Base-by-base conservation (phyloP, 768 basidiomycete genomes). In the Suillus bovinus region DNA sequence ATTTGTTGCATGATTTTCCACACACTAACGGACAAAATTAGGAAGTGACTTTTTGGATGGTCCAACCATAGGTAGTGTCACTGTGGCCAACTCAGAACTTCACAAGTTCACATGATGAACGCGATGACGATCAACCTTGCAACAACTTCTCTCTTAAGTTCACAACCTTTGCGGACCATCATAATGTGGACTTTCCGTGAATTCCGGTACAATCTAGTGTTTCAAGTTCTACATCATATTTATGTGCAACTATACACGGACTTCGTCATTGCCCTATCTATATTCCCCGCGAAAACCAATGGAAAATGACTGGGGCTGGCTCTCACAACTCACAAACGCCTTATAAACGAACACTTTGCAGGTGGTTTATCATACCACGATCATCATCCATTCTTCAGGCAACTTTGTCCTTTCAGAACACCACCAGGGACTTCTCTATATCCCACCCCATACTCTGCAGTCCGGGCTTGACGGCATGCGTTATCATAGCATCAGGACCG, bases 401-500 rank as follows among this genome's bases (percentile, higher is more conserved):
- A 29, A 56, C 11, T 13, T 6, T 27, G 3, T 17, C 16, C 36
- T 20, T 61, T 76, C 67, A 78, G 62, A 78, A 81, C 31, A 76
- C 66, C 5, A 79, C 74, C n/a, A 79, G 50, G 27, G 64, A 65
- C 38, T 61, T 67, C 33, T 70, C 70, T 7, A 78, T 60, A 61
- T 80, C 73, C 77, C 78, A 80, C 0, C 79, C 79, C 0, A 70
- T 60, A 24, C 66, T 66, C 20, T 60, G n/a, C 24, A 80, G 57
- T 2, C 72, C 79, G 0, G 73, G 71, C 61, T 71, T 72, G 17
- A 79, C 66, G 1, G 70, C 65, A 5, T 66, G 36, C 0, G 73
- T 67, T 61, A 81, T 73, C 76, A 82, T 75, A 7, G 71, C 69
- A 9, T 76, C 75, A 0, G 86, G 86, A 1, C 84, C 86, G 64